Evolutionary conservation across 2,329 filamentous ascomycete genomes (phyloP).

Genomic region (Sporothrix luriei): DNA sequence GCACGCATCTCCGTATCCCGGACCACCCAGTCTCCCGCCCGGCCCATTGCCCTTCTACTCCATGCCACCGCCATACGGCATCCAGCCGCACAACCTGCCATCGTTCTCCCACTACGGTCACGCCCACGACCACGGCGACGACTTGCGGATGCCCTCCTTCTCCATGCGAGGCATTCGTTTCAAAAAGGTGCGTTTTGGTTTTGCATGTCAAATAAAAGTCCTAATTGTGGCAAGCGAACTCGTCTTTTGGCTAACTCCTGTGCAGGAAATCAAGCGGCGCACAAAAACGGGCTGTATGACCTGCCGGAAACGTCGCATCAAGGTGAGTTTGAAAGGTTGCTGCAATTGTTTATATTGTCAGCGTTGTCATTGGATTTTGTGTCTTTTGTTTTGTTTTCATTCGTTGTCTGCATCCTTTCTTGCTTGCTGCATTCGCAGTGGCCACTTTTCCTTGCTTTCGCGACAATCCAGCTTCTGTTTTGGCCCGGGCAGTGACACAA

Average conservation of each 20-base stretch:
- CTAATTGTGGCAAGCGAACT: no score
- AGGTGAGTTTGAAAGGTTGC: constrained; percentile 47
- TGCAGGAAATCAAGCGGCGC: constrained; percentile 63
- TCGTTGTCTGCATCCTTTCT: not conserved
- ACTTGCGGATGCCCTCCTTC: constrained; percentile 30
- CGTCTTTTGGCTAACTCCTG: not conserved
- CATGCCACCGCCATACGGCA: constrained; percentile 48
- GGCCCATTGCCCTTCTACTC: constrained; percentile 51
- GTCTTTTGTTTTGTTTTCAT: not conserved
- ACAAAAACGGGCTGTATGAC: constrained; percentile 66
- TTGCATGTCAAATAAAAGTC: not conserved
- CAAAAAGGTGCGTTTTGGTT: constrained; percentile 58
- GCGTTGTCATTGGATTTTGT: not conserved
- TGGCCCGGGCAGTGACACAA: not conserved
- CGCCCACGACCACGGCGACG: not conserved
- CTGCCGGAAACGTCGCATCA: constrained; percentile 63
- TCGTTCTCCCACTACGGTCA: constrained; percentile 48
- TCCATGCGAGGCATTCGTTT: constrained; percentile 44
- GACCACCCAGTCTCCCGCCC: constrained; percentile 39
- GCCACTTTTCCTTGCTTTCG: not conserved
- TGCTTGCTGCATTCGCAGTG: not conserved
- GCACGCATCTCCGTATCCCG: constrained; percentile 23
- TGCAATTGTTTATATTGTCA: not conserved
- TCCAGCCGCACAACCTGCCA: constrained; percentile 50
- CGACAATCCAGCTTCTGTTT: not conserved